Conservation (phyloP, 2,329 filamentous ascomycete species). For the Aureobasidium sp. region DNA sequence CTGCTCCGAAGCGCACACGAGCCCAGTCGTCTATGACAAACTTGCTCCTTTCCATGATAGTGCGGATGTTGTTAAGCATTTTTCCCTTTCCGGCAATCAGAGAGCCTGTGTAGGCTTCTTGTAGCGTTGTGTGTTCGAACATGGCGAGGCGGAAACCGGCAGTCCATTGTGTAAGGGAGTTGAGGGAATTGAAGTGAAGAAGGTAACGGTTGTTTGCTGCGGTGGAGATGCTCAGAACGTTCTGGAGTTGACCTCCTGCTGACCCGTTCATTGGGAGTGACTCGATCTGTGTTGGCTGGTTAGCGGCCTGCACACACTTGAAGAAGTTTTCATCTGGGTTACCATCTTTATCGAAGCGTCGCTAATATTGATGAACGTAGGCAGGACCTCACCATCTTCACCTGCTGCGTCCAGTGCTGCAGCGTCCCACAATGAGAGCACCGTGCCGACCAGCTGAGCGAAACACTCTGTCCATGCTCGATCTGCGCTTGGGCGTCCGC, state of each 20-base stretch:
- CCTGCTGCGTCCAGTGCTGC: constrained; percentile 82
- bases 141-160: constrained; percentile 88
- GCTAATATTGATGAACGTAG: constrained; percentile 92
- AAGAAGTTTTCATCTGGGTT: constrained; percentile 22
- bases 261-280: constrained; percentile 76
- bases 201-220: constrained; percentile 93
- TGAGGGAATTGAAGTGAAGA: constrained; percentile 90
- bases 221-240: constrained; percentile 92
- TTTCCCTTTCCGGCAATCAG: constrained; percentile 94
- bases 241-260: constrained; percentile 75
- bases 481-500: constrained; percentile 78
- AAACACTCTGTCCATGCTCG: constrained; percentile 95
- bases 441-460: constrained; percentile 89
- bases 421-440: constrained; percentile 92
- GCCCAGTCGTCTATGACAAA: constrained; percentile 87
- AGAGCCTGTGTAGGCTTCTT: constrained; percentile 94
- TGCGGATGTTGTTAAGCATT: constrained; percentile 76
- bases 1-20: constrained; percentile 87
- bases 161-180: constrained; percentile 93
- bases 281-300: constrained; percentile 38
- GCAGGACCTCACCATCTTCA: constrained; percentile 75
- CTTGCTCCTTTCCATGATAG: constrained; percentile 75
- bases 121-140: constrained; percentile 86
- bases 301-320: neutral
- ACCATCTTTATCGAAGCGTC: constrained; percentile 99